Evolutionary conservation across 2,329 filamentous ascomycete species (phyloP), one percentile per base, ranked within the genome.

Genomic region (Ophiostoma angusticollis): DNA sequence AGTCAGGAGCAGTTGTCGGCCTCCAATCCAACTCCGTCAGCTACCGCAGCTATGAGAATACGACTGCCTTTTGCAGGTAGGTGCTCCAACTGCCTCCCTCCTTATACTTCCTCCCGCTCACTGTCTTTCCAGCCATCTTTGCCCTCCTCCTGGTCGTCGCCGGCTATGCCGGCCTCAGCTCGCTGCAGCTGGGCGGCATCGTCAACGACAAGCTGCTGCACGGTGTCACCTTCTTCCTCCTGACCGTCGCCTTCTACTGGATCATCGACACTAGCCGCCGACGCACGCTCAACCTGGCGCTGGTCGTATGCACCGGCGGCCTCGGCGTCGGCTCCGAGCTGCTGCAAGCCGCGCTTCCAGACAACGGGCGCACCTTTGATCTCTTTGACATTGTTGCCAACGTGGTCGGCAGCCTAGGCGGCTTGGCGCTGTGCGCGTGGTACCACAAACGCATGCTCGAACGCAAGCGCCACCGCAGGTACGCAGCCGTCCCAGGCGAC

Each of bases 401-500:
- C 57, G 60, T 94, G 1, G 63, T 84, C 29, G 91, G 91, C 30
- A 89, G 82, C 47, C 59, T 82, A 12, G 63, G 68, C 1, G 86
- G 74, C 0, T 56, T 95, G 16, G 78, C 69, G 0, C 57, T 93
- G 16, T 93, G 84, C 56, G 79, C 77, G 41, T 89, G 84, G 82
- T 98, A 98, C 57, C 91, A 98, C 61, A 81, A 83, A 54, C 80
- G 91, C 43, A 96, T 96, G 86, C 65, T 96, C 28, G 89, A 96
- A 59, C 72, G 91, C 45, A 84, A 82, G 56, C 72, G 87, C 44
- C 67, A 75, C 52, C 75, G 74, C 40, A 82, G 82, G 53, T 93
- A 93, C 53, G 70, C 72, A 38, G 69, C 73, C 6, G 71, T 93
- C 6, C 72, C 81, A 0, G 76, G 74, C 21, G 73, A 74, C 35